These are phyloP conservation scores for Eremothecium sinecaudum DNA, from an alignment of 1,139 yeast species.

Conservation along the genomic window DNA sequence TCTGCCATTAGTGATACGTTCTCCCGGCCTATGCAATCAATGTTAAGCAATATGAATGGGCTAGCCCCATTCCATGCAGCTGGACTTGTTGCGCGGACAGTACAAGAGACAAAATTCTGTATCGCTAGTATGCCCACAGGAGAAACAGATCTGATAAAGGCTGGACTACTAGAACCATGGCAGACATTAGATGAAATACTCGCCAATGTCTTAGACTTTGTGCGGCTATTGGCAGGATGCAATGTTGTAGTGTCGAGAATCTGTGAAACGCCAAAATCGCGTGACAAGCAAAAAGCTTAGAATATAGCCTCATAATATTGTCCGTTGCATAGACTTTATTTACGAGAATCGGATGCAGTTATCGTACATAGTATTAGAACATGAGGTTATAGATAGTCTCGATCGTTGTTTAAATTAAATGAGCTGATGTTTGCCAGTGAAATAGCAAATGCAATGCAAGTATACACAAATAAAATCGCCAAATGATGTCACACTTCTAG, in stretches of 20 bases:
- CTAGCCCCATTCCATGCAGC: slow-evolving; percentile 12
- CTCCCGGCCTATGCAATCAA: slow-evolving; percentile 13
- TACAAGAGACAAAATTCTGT: slow-evolving; percentile 8
- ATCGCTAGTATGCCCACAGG: slow-evolving; percentile 12
- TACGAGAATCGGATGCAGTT: no score
- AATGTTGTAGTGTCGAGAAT: slow-evolving; percentile 17
- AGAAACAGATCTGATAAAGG: slow-evolving; percentile 7
- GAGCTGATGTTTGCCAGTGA: no score
- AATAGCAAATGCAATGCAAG: no score
- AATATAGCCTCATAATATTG: no score
- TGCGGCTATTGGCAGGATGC: slow-evolving; percentile 19
- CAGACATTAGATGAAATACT: slow-evolving; percentile 17
- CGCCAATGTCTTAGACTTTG: slow-evolving; percentile 13
- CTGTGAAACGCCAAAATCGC: slow-evolving; percentile 21
- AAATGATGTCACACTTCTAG: no score
- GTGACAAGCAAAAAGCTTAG: no score
- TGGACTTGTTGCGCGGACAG: slow-evolving; percentile 14
- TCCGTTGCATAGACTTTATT: no score
- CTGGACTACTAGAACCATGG: slow-evolving; percentile 25
- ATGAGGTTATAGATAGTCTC: no score
- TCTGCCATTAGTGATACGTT: slow-evolving; percentile 4
- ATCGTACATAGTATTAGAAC: no score
- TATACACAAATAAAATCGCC: no score
- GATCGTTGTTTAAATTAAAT: no score
- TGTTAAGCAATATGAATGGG: slow-evolving; percentile 15